Percentiles rank a stretch among this genome's conserved stretches.
These are phyloP conservation scores for Diplosphaera chodatii DNA, from an alignment of 139 green algal genomes.

Conservation along the genomic window DNA sequence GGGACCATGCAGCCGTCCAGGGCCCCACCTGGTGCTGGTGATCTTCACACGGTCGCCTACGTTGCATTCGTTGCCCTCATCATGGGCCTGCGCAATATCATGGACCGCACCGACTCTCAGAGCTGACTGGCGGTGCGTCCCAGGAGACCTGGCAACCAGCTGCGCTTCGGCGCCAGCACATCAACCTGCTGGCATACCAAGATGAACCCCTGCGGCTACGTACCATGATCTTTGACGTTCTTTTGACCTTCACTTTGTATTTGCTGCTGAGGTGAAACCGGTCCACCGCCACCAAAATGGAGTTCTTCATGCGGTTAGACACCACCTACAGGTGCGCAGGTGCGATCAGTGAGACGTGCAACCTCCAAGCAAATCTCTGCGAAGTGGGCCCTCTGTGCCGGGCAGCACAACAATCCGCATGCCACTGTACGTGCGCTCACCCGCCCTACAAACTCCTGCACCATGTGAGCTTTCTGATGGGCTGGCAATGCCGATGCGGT, in stretches of 20 bases:
- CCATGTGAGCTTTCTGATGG: no score
- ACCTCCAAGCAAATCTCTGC: no score
- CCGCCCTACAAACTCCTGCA: neutral
- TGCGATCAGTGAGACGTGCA: neutral
- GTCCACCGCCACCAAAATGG: constrained; percentile 44
- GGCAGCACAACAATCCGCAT: neutral
- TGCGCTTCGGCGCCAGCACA: no score
- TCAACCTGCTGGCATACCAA: neutral
- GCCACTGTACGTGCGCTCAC: neutral
- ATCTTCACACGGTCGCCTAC: constrained; percentile 52
- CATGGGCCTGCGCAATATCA: constrained; percentile 52
- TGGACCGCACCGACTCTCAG: no score
- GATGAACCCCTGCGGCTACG: neutral
- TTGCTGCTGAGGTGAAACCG: constrained; percentile 30
- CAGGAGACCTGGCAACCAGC: no score
- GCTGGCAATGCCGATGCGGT: no score
- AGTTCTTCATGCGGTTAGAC: constrained; percentile 54
- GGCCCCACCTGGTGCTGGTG: constrained; percentile 18
- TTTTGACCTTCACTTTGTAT: constrained; percentile 26
- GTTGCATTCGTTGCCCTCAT: constrained; percentile 50
- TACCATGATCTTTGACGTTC: constrained; percentile 53
- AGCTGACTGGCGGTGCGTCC: no score
- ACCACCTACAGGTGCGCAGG: constrained; percentile 29
- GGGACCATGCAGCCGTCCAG: neutral
- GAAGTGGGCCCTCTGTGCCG: no score